Conservation (phyloP, 2,329 filamentous ascomycete species). For the Pezicula neosporulosa region DNA sequence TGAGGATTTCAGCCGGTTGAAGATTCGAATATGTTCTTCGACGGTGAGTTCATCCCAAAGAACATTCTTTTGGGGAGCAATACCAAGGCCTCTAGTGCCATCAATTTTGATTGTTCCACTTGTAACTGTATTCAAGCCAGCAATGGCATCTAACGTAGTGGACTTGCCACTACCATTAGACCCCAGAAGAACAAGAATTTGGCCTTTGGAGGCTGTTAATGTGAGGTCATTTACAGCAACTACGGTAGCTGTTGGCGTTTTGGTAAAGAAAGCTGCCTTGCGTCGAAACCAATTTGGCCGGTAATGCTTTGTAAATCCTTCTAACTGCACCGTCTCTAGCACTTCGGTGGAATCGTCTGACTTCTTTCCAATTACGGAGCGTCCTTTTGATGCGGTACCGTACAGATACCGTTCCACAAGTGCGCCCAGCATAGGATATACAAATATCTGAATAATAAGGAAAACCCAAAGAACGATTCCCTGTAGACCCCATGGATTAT, state of each 20-base stretch:
- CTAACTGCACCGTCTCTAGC: constrained; percentile 60
- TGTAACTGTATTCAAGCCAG: constrained; percentile 74
- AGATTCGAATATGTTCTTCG: constrained; percentile 78
- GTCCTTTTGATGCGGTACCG: constrained; percentile 65
- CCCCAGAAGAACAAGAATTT: constrained; percentile 82
- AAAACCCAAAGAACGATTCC: constrained; percentile 79
- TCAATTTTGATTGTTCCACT: constrained; percentile 75
- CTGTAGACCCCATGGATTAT: constrained; percentile 64
- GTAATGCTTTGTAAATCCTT: constrained; percentile 76
- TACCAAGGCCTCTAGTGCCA: constrained; percentile 74
- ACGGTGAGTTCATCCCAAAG: constrained; percentile 89
- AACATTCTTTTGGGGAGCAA: constrained; percentile 92
- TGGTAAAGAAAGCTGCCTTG: constrained; percentile 30
- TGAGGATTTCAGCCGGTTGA: constrained; percentile 75
- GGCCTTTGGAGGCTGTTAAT: constrained; percentile 68
- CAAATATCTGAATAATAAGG: constrained; percentile 70
- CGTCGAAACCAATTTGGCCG: constrained; percentile 59
- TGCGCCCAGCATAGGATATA: constrained; percentile 73
- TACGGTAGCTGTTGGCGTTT: constrained; percentile 57
- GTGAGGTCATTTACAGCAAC: constrained; percentile 74
- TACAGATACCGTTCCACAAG: constrained; percentile 71
- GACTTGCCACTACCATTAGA: constrained; percentile 91
- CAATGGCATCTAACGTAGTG: constrained; percentile 84
- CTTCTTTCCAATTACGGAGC: constrained; percentile 44
- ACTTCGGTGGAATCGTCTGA: constrained; percentile 1